Conservation (phyloP, 2,329 filamentous ascomycete species). For the Verticillium longisporum region DNA sequence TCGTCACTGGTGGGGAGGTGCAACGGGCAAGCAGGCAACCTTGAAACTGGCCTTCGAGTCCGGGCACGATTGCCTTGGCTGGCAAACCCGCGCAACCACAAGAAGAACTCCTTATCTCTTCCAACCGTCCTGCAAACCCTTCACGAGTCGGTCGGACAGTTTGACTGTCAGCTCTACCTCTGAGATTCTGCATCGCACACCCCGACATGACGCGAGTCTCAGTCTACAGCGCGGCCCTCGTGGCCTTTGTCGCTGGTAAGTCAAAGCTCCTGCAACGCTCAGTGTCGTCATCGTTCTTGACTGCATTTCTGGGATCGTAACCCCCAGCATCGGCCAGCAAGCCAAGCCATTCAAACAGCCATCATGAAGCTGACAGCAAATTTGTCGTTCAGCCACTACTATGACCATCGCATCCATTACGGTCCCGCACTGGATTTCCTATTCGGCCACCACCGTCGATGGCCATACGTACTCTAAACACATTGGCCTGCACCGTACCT, state of each 20-base stretch:
- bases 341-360: neutral
- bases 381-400: constrained; percentile 47
- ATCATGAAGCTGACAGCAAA: neutral
- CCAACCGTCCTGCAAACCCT: neutral
- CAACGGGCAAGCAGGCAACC: neutral
- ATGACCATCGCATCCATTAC: constrained; percentile 66
- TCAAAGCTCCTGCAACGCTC: constrained; percentile 8
- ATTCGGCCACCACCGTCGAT: constrained; percentile 42
- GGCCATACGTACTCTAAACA: constrained; percentile 46
- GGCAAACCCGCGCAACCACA: neutral
- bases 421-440: constrained; percentile 66
- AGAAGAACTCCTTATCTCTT: neutral
- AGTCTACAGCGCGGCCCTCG: constrained; percentile 34
- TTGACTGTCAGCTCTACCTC: neutral
- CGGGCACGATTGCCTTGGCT: neutral
- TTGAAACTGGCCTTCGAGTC: neutral
- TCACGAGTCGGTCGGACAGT: neutral
- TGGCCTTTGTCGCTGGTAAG: constrained; percentile 36
- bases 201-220: constrained; percentile 33
- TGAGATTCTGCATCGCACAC: neutral
- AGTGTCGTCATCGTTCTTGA: constrained; percentile 7
- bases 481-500: constrained; percentile 76
- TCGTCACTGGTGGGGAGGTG: neutral
- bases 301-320: constrained; percentile 2
- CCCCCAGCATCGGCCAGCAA: neutral